A percentile compares a stretch with the other conserved stretches of the same genome.
phyloP scores from a whole-genome alignment of 306 rosid genomes.

The Arachis hypogaea region DNA sequence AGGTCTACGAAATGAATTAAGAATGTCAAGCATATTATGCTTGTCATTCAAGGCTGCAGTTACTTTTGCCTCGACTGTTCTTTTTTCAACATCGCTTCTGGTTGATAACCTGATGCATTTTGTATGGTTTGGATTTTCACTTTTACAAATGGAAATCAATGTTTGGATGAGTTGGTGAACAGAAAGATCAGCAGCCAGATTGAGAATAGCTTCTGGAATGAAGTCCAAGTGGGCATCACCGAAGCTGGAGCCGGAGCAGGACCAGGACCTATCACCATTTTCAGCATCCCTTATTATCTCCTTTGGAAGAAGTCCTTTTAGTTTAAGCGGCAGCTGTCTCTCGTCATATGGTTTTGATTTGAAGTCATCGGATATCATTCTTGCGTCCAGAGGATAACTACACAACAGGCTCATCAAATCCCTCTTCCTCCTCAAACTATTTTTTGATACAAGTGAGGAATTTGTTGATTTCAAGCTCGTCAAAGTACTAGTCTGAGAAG shows the following conservation, averaged over 20 bases:
- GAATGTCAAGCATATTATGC: neutral
- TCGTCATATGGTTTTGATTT: neutral
- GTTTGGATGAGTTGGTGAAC: constrained; percentile 26
- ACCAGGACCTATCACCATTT: neutral
- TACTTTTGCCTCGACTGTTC: neutral
- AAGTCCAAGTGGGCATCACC: neutral
- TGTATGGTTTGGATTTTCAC: neutral
- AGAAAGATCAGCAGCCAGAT: constrained; percentile 20
- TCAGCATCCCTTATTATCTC: neutral
- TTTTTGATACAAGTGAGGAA: neutral
- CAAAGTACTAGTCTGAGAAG: neutral
- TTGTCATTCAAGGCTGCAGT: neutral
- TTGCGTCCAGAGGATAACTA: neutral
- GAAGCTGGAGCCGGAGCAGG: neutral
- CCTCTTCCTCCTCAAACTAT: neutral
- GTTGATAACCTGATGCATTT: constrained; percentile 7
- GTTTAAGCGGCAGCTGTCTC: neutral
- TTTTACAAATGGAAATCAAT: neutral
- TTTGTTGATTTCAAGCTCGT: neutral
- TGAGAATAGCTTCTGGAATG: constrained; percentile 20
- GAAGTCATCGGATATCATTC: neutral
- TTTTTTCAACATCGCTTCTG: neutral
- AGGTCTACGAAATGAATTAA: neutral
- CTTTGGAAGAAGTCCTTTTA: constrained; percentile 29
- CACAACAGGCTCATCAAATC: constrained; percentile 24